Evolutionary conservation across 371 early-diverging fungal genomes (phyloP).

Genomic region (Apophysomyces sp.): DNA sequence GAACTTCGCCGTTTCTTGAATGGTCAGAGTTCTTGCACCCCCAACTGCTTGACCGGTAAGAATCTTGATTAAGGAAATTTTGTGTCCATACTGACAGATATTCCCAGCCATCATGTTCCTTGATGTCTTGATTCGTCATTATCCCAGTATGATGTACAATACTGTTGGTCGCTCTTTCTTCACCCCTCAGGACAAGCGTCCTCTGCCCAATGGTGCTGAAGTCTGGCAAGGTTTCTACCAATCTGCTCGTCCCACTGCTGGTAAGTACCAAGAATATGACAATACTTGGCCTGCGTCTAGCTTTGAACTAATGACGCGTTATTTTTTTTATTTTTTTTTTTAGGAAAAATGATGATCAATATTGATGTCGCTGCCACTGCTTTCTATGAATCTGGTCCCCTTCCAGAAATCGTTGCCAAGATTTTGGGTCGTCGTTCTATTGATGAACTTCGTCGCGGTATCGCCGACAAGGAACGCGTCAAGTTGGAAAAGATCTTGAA

Average conservation of each 20-base stretch:
- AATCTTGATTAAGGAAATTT: background rate
- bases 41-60: constrained; percentile 47
- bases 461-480: constrained; percentile 60
- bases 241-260: constrained; percentile 76
- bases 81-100: background rate
- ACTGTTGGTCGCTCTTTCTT: constrained; percentile 91
- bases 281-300: background rate
- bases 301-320: too few relatives aligned
- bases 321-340: background rate
- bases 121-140: constrained; percentile 82
- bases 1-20: constrained; percentile 52
- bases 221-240: constrained; percentile 95
- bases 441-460: constrained; percentile 67
- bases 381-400: constrained; percentile 75
- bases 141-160: constrained; percentile 70
- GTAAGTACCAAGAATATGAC: constrained; percentile 21
- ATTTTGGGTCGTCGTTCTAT: constrained; percentile 61
- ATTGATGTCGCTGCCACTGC: constrained; percentile 89
- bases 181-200: constrained; percentile 65
- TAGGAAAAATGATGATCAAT: constrained; percentile 74
- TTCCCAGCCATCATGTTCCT: constrained; percentile 74
- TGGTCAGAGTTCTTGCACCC: constrained; percentile 34
- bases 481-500: constrained; percentile 75
- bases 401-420: constrained; percentile 66
- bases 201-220: constrained; percentile 79